Evolutionary conservation across 306 rosid species (phyloP), one percentile per base, ranked within the genome.

Genomic region (Quercus variabilis): DNA sequence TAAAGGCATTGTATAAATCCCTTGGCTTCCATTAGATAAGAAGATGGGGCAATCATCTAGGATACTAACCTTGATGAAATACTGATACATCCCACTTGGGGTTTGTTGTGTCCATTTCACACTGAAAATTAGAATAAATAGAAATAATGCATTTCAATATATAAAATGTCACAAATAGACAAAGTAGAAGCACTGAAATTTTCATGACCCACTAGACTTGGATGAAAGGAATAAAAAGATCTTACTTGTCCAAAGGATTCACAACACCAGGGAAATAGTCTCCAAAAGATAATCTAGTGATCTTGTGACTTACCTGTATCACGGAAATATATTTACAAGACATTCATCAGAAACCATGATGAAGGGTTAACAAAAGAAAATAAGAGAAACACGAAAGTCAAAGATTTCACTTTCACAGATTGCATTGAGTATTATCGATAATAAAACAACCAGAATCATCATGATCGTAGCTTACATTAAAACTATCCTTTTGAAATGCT

Each of bases 401-500:
- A 41, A 11, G 41, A 60, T 71, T 70, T 30, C 8, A 54, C 71
- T 20, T 2, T 19, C 62, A 13, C 13, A 4, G 73, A 26, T 9
- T 20, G 33, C 26, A 73, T 31, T 20, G 12, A 55, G 18, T 33
- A 14, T 65, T 63, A 33, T 69, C 30, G 4, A 33, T 19, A 57
- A 18, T 62, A 51, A 54, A 35, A 68, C 71, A 80, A 78, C 9
- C 2, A 31, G 43, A 78, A 71, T 71, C 33, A 70, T 71, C 80
- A 65, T 11, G 52, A 88, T 60, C 74, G 75, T 52, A 65, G 64
- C 96, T 87, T 96, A 93, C 99, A 86, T 96, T 96, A 73, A 93
- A 96, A 74, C 96, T 91, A 69, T 96, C 98, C 88, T 89, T 96
- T 87, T 96, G 98, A 89, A 96, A 93, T 60, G 97, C 91, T 88